phyloP scores from a whole-genome alignment of 176 grass and related monocot species.

The Tillandsia leiboldiana region DNA sequence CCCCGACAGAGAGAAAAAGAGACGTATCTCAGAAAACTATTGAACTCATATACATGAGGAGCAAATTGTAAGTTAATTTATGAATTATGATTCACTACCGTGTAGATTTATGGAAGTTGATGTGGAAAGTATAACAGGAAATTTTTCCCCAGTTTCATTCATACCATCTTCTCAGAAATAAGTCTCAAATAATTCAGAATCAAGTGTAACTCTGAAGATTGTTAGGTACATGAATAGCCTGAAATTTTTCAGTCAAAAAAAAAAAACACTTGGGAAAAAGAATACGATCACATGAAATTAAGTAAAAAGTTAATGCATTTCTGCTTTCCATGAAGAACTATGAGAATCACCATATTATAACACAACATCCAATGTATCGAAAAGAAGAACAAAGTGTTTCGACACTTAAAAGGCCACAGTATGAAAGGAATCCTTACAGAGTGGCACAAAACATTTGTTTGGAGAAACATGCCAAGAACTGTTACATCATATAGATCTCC shows the following conservation, averaged over 20 bases:
- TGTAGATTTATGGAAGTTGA: no score
- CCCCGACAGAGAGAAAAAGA: no score
- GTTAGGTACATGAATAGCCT: no score
- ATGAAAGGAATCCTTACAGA: conserved; percentile 23
- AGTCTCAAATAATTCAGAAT: no score
- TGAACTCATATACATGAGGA: neutral
- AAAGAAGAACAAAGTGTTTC: conserved; percentile 1
- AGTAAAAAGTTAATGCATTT: neutral
- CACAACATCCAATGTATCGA: conserved; percentile 18
- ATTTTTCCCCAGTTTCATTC: no score
- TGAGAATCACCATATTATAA: neutral
- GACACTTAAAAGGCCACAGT: conserved; percentile 12
- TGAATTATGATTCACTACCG: neutral
- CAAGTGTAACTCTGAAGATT: no score
- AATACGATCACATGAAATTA: neutral
- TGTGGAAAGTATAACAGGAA: no score
- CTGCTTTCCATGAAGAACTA: neutral
- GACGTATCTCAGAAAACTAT: neutral
- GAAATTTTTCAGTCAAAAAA: no score
- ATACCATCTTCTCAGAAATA: no score
- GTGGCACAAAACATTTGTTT: conserved; percentile 13
- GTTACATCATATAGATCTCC: conserved; percentile 16
- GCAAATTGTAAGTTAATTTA: neutral
- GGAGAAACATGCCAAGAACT: conserved; percentile 18
- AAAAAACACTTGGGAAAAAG: no score